Conservation (phyloP, 2,329 filamentous ascomycete genomes). For the Zasmidium citrigriseum region DNA sequence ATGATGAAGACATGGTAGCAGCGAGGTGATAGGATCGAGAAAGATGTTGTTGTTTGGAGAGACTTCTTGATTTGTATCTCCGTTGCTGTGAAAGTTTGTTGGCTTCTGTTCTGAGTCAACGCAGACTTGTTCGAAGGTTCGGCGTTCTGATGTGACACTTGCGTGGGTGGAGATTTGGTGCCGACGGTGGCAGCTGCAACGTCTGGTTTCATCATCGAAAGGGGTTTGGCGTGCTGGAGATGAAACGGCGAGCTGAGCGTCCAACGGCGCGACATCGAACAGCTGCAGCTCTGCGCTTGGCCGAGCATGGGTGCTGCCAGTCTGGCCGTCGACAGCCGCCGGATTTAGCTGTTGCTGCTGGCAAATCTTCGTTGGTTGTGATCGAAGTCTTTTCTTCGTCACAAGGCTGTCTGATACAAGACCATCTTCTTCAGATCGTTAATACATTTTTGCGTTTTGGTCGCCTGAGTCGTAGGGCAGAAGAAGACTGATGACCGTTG, state of each 20-base stretch:
- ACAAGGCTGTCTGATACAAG: too few species aligned
- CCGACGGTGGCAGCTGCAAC: constrained; percentile 2
- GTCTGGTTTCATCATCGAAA: constrained; percentile 3
- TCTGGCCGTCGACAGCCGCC: too few species aligned
- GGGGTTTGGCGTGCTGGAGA: constrained; percentile 9
- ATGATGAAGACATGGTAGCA: background rate
- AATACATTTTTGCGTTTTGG: too few species aligned
- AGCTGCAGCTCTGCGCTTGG: background rate
- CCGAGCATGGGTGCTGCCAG: background rate
- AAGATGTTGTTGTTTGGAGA: background rate
- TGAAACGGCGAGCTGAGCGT: constrained; percentile 19
- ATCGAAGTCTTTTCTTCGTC: too few species aligned
- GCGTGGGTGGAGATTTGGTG: constrained; percentile 1
- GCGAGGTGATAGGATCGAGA: too few species aligned
- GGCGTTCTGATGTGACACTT: too few species aligned
- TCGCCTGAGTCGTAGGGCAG: too few species aligned
- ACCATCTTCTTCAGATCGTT: too few species aligned
- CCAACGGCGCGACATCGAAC: background rate
- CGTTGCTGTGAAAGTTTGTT: too few species aligned
- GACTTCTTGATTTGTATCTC: background rate
- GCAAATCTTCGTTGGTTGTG: too few species aligned
- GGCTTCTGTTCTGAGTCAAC: background rate
- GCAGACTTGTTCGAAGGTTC: too few species aligned
- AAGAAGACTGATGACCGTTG: background rate
- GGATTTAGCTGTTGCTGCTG: background rate